These are phyloP conservation scores for Tulasnella sp. DNA, from an alignment of 768 basidiomycete species.

Conservation along the genomic window DNA sequence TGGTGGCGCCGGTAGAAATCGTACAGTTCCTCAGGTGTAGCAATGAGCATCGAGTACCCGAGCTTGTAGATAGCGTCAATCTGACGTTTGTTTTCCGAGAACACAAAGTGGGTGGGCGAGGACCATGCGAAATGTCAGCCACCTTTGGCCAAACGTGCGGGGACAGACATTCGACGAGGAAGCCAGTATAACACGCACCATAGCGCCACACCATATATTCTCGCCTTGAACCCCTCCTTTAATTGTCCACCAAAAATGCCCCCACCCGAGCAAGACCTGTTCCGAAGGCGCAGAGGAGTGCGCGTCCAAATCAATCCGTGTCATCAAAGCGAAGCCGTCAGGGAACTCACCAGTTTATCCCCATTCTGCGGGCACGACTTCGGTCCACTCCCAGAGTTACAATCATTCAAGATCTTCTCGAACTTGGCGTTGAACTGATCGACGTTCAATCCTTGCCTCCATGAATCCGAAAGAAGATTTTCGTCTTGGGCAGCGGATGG, in stretches of 20 bases:
- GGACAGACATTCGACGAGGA: no score
- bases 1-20: not conserved
- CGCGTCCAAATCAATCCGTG: not conserved
- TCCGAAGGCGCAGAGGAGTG: not conserved
- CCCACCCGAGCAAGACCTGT: not conserved
- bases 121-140: not conserved
- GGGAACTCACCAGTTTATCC: not conserved
- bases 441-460: not conserved
- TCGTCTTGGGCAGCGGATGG: not conserved
- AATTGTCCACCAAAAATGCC: not conserved
- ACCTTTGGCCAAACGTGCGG: not conserved
- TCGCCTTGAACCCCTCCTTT: not conserved
- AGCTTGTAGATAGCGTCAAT: not conserved
- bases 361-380: not conserved
- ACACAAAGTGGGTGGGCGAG: not conserved
- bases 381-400: not conserved
- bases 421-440: not conserved
- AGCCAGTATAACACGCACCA: not conserved
- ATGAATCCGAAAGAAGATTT: not conserved
- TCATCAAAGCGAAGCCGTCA: not conserved
- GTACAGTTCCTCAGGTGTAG: not conserved
- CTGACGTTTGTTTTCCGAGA: not conserved
- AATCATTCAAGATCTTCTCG: not conserved
- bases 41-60: constrained; percentile 9
- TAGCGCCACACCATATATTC: constrained; percentile 13